These are phyloP conservation scores for Psilocybe subaeruginosa DNA, from an alignment of 768 basidiomycete species.

Conservation along the genomic window DNA sequence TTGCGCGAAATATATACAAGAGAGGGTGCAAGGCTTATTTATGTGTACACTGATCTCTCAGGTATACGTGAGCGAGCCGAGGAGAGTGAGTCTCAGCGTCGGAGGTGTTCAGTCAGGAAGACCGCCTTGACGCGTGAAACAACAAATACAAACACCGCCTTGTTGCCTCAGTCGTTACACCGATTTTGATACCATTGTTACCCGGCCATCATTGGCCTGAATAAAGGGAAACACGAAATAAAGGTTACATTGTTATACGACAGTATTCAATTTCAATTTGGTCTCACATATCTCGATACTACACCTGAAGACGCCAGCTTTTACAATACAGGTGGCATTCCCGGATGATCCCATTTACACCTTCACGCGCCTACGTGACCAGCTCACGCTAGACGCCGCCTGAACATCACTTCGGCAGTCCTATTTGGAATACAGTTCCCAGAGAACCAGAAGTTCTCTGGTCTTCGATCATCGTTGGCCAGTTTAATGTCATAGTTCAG, in stretches of 20 bases:
- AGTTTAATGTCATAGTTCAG: slow-evolving; percentile 43
- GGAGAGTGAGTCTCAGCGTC: slow-evolving; percentile 21
- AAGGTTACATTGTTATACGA: background rate
- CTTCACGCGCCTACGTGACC: background rate
- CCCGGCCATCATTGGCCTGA: background rate
- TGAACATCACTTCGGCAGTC: slow-evolving; percentile 26
- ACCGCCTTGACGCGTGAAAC: slow-evolving; percentile 44
- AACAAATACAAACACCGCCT: slow-evolving; percentile 37
- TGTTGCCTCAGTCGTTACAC: background rate
- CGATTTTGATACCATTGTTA: background rate
- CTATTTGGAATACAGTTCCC: slow-evolving; percentile 21
- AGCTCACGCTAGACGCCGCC: slow-evolving; percentile 14
- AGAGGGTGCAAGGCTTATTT: background rate
- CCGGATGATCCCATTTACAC: background rate
- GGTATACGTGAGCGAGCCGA: slow-evolving; percentile 3
- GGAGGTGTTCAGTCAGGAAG: slow-evolving; percentile 24
- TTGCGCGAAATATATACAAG: slow-evolving; percentile 5
- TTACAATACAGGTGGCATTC: too few relatives aligned
- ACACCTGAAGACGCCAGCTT: too few relatives aligned
- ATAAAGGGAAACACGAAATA: background rate
- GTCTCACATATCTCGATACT: too few relatives aligned
- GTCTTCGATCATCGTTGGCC: slow-evolving; percentile 24
- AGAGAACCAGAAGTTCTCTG: slow-evolving; percentile 23
- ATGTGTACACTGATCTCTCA: background rate
- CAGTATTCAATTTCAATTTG: too few relatives aligned